Conservation (phyloP, 1,284 basidiomycete species). For the Porphyrellus sp. region DNA sequence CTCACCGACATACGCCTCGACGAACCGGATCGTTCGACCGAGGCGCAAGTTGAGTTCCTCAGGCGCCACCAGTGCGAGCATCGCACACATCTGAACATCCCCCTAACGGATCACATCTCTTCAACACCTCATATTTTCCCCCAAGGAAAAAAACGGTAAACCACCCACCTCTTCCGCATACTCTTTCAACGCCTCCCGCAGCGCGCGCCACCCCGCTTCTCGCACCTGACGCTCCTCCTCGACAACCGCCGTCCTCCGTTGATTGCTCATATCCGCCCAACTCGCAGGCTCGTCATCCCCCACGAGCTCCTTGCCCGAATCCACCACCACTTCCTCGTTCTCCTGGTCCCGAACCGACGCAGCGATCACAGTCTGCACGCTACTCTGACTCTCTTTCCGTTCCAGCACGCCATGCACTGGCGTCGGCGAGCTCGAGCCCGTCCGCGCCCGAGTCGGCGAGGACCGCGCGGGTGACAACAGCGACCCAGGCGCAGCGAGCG, state of each 20-base stretch:
- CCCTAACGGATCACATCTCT: conserved; percentile 44
- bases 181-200: conserved; percentile 56
- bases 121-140: neutral
- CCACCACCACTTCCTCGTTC: conserved; percentile 10
- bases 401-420: neutral
- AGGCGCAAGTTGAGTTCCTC: conserved; percentile 50
- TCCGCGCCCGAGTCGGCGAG: conserved; percentile 1
- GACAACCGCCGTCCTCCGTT: conserved; percentile 43
- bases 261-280: conserved; percentile 34
- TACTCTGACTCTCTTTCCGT: conserved; percentile 57
- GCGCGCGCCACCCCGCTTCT: conserved; percentile 52
- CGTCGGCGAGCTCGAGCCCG: neutral
- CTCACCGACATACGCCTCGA: conserved; percentile 70
- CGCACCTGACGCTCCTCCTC: conserved; percentile 52
- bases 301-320: conserved; percentile 4
- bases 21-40: conserved; percentile 47
- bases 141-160: too few relatives aligned
- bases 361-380: conserved; percentile 65
- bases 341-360: conserved; percentile 36
- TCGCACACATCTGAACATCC: conserved; percentile 73
- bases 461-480: conserved; percentile 16
- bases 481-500: conserved; percentile 41
- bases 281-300: conserved; percentile 8
- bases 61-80: conserved; percentile 58
- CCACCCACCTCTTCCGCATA: conserved; percentile 56